A percentile compares a stretch with the other conserved stretches of the same genome.
These are phyloP conservation scores for Pythium rhizo-oryzae DNA, from an alignment of 352 stramenopile genomes.

Conservation along the genomic window DNA sequence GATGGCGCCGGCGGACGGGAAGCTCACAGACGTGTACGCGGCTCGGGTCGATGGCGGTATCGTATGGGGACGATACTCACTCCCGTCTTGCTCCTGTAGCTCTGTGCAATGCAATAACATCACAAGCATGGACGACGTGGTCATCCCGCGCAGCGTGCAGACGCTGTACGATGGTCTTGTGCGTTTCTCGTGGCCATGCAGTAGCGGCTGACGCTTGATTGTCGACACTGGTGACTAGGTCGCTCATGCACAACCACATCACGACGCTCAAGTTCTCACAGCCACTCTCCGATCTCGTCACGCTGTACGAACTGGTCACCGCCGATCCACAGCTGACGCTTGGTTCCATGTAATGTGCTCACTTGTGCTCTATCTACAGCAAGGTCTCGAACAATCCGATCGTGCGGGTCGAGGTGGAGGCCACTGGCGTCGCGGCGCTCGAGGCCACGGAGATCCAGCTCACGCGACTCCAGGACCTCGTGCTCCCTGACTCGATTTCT, in stretches of 20 bases:
- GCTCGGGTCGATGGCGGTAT: too few species aligned
- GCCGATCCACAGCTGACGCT: neutral
- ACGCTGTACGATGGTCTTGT: neutral
- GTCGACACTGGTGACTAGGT: neutral
- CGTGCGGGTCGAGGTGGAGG: neutral
- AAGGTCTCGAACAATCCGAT: conserved; percentile 13
- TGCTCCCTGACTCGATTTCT: conserved; percentile 1
- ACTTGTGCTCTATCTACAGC: neutral
- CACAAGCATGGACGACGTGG: conserved; percentile 8
- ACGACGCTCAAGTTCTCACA: conserved; percentile 13
- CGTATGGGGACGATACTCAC: too few species aligned
- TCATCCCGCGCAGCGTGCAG: conserved; percentile 5
- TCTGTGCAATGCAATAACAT: neutral
- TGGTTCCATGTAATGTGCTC: too few species aligned
- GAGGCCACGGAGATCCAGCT: conserved; percentile 8
- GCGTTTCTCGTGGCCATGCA: neutral
- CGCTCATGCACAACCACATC: conserved; percentile 9
- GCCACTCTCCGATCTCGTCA: conserved; percentile 7
- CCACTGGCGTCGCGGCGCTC: neutral
- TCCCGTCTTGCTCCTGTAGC: neutral
- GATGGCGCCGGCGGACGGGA: neutral
- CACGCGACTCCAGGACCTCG: neutral
- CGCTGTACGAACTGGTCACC: conserved; percentile 1
- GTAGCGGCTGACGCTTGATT: neutral
- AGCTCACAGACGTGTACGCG: conserved; percentile 3